These are phyloP conservation scores for Zasmidium angulare DNA, from an alignment of 2,329 filamentous ascomycete genomes.

Conservation along the genomic window DNA sequence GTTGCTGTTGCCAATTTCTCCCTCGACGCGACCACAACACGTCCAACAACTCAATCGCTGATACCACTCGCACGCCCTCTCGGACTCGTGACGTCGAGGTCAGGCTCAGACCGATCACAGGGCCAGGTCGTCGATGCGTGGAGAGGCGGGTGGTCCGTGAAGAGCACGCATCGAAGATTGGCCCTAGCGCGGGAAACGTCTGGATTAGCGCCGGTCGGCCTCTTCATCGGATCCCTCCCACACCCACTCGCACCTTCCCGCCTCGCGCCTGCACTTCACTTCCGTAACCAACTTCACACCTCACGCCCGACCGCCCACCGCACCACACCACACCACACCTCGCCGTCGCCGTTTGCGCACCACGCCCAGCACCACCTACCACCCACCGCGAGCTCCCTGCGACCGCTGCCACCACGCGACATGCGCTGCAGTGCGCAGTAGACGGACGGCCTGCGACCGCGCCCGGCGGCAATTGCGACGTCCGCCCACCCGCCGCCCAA, in stretches of 20 bases:
- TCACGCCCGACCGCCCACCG: background rate
- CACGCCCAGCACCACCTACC: background rate
- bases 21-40: constrained; percentile 1
- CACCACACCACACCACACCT: no score
- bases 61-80: background rate
- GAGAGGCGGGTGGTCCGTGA: background rate
- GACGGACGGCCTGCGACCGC: background rate
- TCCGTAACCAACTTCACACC: background rate
- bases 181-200: background rate
- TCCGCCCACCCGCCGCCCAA: background rate
- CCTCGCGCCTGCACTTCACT: background rate
- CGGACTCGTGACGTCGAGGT: constrained; percentile 1
- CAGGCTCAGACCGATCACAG: background rate
- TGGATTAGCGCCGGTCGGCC: background rate
- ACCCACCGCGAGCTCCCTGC: background rate
- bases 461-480: background rate
- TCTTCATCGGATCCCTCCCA: background rate
- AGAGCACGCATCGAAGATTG: background rate
- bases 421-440: background rate
- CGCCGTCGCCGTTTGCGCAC: background rate
- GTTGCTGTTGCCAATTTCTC: background rate
- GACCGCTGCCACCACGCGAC: background rate
- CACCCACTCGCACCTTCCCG: background rate
- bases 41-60: background rate
- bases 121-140: background rate